Evolutionary conservation across 2,329 filamentous ascomycete species (phyloP), one percentile per base, ranked within the genome.

Genomic region (Helotiales sp.): DNA sequence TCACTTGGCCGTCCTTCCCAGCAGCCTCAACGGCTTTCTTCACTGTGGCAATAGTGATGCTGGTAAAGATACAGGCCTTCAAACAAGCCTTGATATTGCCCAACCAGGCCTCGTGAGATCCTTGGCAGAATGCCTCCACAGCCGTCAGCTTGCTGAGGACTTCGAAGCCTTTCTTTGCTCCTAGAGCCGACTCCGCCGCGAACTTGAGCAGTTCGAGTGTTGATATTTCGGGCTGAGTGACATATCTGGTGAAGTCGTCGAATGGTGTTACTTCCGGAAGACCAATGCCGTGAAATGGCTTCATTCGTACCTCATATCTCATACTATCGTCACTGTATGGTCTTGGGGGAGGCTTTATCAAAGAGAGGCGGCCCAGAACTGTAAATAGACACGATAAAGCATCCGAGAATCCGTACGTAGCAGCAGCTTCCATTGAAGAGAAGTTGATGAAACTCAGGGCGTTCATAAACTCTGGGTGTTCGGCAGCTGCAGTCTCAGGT

Each of bases 271-370:
- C 79, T 73, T 87, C 85, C 0, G 89, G 87, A 1, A 89, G 81
- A 20, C 83, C 83, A 49, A 92, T 83, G 1, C 79, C 78, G 2
- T 89, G 79, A 71, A 91, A 92, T 0, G 89, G 88, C 73, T 91
- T 91, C 89, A 92, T 90, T 60, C 90, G 86, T 1, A 91, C 80
- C 74, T 91, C 89, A 72, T 91, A 90, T 4, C 88, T 83, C 22
- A 89, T 78, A 1, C 78, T 73, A 28, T 86, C 81, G n/a, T 82
- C 82, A 30, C 85, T 85, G 75, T 90, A 91, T 1, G 86, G 84
- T 10, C 82, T 76, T 30, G 71, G 70, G 50, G 77, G 79, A 5
- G 74, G 40, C 50, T 80, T 75, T 70, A 88, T 72, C 73, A 81
- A 55, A 68, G 75, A 72, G 13, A 74, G 61, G 24, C 77, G 74